Evolutionary conservation across 2,329 filamentous ascomycete genomes (phyloP).

Genomic region (Elsinoe fawcettii): DNA sequence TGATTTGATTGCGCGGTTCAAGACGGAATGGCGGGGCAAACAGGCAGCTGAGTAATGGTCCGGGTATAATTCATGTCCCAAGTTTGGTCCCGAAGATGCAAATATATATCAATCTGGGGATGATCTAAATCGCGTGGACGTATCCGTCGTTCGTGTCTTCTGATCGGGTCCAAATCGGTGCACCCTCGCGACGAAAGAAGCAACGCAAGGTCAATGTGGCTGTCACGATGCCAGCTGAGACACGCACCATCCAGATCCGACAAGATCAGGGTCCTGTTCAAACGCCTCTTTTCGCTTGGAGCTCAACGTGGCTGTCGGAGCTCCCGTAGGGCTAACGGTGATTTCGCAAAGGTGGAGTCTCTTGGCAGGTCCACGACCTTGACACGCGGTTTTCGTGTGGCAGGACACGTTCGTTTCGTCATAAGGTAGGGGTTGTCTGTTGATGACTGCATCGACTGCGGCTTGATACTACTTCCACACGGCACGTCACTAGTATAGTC

Average conservation of each 20-base stretch:
- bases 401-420: background rate
- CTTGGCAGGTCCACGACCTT: slow-evolving; percentile 6
- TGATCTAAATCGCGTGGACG: background rate
- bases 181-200: background rate
- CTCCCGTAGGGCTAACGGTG: background rate
- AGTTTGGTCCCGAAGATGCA: background rate
- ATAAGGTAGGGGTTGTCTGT: background rate
- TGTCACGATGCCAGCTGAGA: slow-evolving; percentile 12
- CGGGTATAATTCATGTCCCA: background rate
- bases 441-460: background rate
- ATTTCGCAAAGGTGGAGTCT: background rate
- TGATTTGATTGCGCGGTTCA: background rate
- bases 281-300: slow-evolving; percentile 8
- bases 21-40: slow-evolving; percentile 2
- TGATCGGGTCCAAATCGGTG: background rate
- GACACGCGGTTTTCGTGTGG: background rate
- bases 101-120: slow-evolving; percentile 1
- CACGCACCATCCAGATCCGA: background rate
- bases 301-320: background rate
- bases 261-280: background rate
- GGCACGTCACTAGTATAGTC: background rate
- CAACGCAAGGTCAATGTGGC: slow-evolving; percentile 1
- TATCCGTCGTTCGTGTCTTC: background rate
- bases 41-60: slow-evolving; percentile 10
- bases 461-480: background rate